A percentile compares a stretch with the other conserved stretches of the same genome.
Conservation (phyloP, 768 basidiomycete species). For the Mrakia frigida region DNA sequence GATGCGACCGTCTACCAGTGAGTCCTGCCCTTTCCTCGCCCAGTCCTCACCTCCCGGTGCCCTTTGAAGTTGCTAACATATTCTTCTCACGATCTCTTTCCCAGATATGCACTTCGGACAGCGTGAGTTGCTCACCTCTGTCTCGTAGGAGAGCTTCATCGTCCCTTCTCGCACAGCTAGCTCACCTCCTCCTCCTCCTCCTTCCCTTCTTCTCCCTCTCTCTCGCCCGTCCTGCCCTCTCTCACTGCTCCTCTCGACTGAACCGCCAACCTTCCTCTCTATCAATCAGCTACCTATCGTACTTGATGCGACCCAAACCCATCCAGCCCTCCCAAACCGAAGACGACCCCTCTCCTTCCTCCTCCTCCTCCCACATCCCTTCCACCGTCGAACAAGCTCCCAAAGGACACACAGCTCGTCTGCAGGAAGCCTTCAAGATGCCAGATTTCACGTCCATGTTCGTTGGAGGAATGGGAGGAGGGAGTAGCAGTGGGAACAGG, state of each 20-base stretch:
- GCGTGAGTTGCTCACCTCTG: slow-evolving; percentile 57
- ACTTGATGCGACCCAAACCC: slow-evolving; percentile 48
- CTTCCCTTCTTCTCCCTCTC: background rate
- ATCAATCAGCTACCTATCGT: slow-evolving; percentile 61
- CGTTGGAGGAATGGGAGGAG: slow-evolving; percentile 14
- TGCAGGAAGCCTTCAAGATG: slow-evolving; percentile 56
- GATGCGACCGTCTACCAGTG: slow-evolving; percentile 30
- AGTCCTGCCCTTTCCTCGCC: background rate
- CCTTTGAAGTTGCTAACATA: background rate
- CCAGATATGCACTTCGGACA: slow-evolving; percentile 73
- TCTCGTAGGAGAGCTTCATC: background rate
- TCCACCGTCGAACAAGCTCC: slow-evolving; percentile 59
- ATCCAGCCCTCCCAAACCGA: slow-evolving; percentile 55
- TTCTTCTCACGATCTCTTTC: background rate
- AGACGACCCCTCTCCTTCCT: slow-evolving; percentile 23
- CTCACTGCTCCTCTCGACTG: background rate
- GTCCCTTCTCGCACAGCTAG: background rate
- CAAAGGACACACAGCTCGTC: slow-evolving; percentile 65
- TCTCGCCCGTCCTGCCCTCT: slow-evolving; percentile 10
- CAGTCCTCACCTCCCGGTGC: too few species aligned
- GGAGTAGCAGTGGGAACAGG: slow-evolving; percentile 45
- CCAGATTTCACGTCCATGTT: slow-evolving; percentile 34
- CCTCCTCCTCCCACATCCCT: slow-evolving; percentile 51
- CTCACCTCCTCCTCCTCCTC: slow-evolving; percentile 11
- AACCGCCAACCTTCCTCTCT: slow-evolving; percentile 17